phyloP scores from a whole-genome alignment of 345 rosid species.

The Ceriops zippeliana region DNA sequence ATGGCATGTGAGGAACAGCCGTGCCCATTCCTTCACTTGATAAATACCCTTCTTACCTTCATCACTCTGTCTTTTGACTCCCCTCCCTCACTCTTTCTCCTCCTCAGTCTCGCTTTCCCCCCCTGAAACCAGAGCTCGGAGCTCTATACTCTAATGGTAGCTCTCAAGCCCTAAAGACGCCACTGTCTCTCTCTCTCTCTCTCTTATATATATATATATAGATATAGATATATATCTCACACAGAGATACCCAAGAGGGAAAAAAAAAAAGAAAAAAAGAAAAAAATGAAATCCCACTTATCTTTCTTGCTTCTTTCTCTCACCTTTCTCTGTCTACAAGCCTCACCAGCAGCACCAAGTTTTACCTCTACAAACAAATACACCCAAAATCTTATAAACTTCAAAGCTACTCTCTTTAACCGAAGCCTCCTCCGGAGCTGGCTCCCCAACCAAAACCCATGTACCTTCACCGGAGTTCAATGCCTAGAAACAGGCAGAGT shows the following conservation, averaged over 20 bases:
- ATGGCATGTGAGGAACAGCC: slow-evolving; percentile 95
- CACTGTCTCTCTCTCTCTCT: slow-evolving; percentile 5
- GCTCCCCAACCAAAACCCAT: slow-evolving; percentile 57
- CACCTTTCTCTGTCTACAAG: not conserved
- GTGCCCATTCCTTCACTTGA: slow-evolving; percentile 60
- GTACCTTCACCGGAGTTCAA: slow-evolving; percentile 61
- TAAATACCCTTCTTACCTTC: slow-evolving; percentile 56
- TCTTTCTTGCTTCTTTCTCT: slow-evolving; percentile 6
- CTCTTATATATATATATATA: too few relatives aligned
- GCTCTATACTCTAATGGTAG: slow-evolving; percentile 19
- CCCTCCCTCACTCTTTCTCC: not conserved
- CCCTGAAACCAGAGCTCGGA: slow-evolving; percentile 8
- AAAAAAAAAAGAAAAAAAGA: not conserved
- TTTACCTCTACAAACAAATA: slow-evolving; percentile 26
- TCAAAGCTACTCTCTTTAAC: slow-evolving; percentile 51
- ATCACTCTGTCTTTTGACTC: slow-evolving; percentile 19
- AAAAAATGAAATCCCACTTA: slow-evolving; percentile 16
- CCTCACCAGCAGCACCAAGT: slow-evolving; percentile 1
- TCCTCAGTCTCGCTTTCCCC: slow-evolving; percentile 27
- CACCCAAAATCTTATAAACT: slow-evolving; percentile 53
- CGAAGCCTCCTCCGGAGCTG: slow-evolving; percentile 50
- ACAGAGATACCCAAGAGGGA: not conserved
- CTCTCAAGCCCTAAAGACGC: slow-evolving; percentile 11
- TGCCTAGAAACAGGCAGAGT: slow-evolving; percentile 55
- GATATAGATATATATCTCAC: not conserved